A percentile compares a stretch with the other conserved stretches of the same genome.
These are phyloP conservation scores for Cordyceps farinosa DNA, from an alignment of 2,329 filamentous ascomycete species.

Conservation along the genomic window DNA sequence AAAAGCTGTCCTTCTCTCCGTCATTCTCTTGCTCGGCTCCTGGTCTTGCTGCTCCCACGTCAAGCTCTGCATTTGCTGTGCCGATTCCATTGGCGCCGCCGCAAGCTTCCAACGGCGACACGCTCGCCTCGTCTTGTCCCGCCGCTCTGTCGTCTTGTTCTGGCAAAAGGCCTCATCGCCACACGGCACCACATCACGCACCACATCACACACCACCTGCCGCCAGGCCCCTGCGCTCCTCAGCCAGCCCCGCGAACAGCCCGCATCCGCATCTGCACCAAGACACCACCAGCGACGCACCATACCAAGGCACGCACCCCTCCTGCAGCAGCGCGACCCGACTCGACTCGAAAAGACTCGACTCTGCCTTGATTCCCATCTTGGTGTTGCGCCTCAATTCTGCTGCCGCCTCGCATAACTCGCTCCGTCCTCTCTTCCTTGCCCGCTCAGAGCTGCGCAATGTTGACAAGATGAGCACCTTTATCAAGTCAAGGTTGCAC, in stretches of 20 bases:
- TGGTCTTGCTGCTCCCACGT: background rate
- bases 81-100: background rate
- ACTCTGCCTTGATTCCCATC: background rate
- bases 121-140: background rate
- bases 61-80: background rate
- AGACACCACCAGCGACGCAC: background rate
- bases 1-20: background rate
- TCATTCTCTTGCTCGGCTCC: background rate
- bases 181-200: background rate
- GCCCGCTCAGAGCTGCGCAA: constrained; percentile 18
- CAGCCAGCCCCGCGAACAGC: constrained; percentile 7
- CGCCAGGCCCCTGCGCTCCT: background rate
- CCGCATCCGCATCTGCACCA: constrained; percentile 2
- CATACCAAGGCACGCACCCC: background rate
- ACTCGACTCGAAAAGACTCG: constrained; percentile 8
- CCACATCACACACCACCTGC: background rate
- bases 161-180: background rate
- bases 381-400: background rate
- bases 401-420: background rate
- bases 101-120: background rate
- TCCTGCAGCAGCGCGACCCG: constrained; percentile 1
- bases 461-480: constrained; percentile 19
- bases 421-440: constrained; percentile 8
- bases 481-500: constrained; percentile 18
- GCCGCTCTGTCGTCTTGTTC: background rate